Percentiles rank a stretch among this genome's conserved stretches.
Evolutionary conservation across 1,284 basidiomycete genomes (phyloP).

Genomic region (Ceraceosorus bombacis): DNA sequence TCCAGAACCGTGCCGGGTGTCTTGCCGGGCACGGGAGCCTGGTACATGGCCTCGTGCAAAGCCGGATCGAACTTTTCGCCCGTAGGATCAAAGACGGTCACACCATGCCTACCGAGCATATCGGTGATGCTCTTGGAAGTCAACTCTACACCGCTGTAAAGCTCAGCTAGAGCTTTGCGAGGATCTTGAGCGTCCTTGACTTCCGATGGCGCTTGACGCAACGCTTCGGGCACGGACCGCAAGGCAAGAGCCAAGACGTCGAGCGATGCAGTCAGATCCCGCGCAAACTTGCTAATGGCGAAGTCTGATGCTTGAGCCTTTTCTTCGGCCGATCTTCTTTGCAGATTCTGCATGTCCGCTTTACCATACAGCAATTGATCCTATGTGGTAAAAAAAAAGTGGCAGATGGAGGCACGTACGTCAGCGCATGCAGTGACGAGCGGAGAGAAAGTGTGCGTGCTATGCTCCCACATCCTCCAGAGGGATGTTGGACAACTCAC

Average conservation of each 20-base stretch:
- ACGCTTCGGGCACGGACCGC: constrained; percentile 61
- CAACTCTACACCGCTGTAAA: constrained; percentile 76
- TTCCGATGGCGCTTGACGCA: constrained; percentile 46
- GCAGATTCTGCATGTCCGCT: constrained; percentile 90
- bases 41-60: constrained; percentile 86
- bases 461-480: no score
- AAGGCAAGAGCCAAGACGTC: constrained; percentile 86
- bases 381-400: constrained; percentile 7
- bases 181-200: constrained; percentile 38
- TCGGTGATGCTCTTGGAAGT: constrained; percentile 82
- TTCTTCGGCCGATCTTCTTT: constrained; percentile 80
- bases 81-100: constrained; percentile 81
- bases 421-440: background rate
- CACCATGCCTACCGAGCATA: constrained; percentile 82
- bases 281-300: constrained; percentile 82
- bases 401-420: no score
- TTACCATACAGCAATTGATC: constrained; percentile 46
- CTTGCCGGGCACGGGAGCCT: constrained; percentile 78
- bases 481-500: constrained; percentile 9
- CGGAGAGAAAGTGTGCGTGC: background rate
- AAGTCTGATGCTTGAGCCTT: constrained; percentile 86
- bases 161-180: constrained; percentile 32
- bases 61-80: constrained; percentile 93
- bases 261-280: constrained; percentile 79
- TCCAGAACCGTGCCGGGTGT: constrained; percentile 83